A percentile compares a stretch with the other conserved stretches of the same genome.
phyloP scores from a whole-genome alignment of 805 yeast species.

The Saccharomycopsis sp. region DNA sequence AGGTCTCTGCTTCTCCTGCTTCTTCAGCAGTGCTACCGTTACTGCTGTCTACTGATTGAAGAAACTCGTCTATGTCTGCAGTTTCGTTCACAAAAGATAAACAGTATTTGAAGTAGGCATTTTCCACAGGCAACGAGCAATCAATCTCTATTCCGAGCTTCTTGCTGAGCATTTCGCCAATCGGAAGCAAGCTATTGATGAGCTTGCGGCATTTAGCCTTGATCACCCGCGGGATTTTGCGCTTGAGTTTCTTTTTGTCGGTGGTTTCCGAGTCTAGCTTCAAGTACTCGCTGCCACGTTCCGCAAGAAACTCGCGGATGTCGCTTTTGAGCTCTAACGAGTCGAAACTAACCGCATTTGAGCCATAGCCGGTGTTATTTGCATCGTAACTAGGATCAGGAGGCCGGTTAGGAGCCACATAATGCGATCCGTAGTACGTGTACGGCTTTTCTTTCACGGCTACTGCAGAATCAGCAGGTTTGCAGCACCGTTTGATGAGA shows the following conservation, averaged over 20 bases:
- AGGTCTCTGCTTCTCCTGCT: background rate
- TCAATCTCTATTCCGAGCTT: slow-evolving; percentile 19
- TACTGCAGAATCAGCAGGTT: background rate
- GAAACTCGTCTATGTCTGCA: background rate
- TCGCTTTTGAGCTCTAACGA: background rate
- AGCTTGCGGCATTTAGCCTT: slow-evolving; percentile 1
- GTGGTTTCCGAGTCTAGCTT: background rate
- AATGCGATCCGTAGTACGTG: slow-evolving; percentile 13
- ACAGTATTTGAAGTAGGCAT: slow-evolving; percentile 19
- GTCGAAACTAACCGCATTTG: background rate
- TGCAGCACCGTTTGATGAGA: slow-evolving; percentile 29
- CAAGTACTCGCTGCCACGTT: background rate
- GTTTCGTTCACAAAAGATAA: slow-evolving; percentile 13
- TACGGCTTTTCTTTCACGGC: slow-evolving; percentile 11
- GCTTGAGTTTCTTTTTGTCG: slow-evolving; percentile 6
- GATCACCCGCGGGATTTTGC: slow-evolving; percentile 14
- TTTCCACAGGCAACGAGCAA: slow-evolving; percentile 6
- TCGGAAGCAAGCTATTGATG: slow-evolving; percentile 9
- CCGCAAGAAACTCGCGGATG: background rate
- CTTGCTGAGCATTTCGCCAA: slow-evolving; percentile 15
- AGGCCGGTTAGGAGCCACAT: background rate
- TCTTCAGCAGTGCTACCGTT: background rate
- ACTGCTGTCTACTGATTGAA: background rate
- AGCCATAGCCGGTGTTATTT: slow-evolving; percentile 15
- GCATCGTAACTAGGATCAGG: background rate